Evolutionary conservation across 1,284 basidiomycete genomes (phyloP), one percentile per base, ranked within the genome.

Genomic region (Rhodotorula sp.): DNA sequence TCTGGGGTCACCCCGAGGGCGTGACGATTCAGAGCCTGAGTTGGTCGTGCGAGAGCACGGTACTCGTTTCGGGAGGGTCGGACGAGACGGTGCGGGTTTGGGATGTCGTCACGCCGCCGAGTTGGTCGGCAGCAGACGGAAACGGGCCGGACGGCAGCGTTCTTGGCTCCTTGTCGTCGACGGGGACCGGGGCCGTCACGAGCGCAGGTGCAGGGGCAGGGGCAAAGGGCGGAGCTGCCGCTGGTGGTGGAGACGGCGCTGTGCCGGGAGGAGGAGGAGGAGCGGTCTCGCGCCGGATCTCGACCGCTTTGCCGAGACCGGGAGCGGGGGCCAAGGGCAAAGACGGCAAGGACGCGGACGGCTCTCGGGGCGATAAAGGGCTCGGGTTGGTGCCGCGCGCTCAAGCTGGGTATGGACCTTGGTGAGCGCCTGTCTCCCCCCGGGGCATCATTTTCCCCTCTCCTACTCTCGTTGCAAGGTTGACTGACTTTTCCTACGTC

Each of bases 61-160:
- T 98, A 68, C 86, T 99, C 44, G 90, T 97, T 4, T 93, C 91
- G 67, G 93, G 93, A 7, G 86, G 89, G 42, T 88, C 92, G 30
- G 96, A 99, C 80, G 93, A 91, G 85, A 96, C 93, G 1, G 94
- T 98, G 18, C 85, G 93, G 33, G 94, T 93, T 71, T 99, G 96
- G 96, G 96, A 99, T 80, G 90, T 97, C 42, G 91, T 91, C 79
- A 82, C 86, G 79, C 83, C 29, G 20, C 69, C 78, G 1, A 66
- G 68, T 17, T 69, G 70, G 26, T 29, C 77, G 42, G 42, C 60
- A 42, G 45, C 66, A 64, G 18, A 74, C 61, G 48, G 60, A 12
- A 42, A 42, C 37, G 37, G 65, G 62, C 60, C 29, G 56, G 62
- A 55, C 42, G 60, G 56, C 44, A 46, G 51, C 29, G 56, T 17